Evolutionary conservation across 306 rosid species (phyloP).

Genomic region (Cucumis sativus): DNA sequence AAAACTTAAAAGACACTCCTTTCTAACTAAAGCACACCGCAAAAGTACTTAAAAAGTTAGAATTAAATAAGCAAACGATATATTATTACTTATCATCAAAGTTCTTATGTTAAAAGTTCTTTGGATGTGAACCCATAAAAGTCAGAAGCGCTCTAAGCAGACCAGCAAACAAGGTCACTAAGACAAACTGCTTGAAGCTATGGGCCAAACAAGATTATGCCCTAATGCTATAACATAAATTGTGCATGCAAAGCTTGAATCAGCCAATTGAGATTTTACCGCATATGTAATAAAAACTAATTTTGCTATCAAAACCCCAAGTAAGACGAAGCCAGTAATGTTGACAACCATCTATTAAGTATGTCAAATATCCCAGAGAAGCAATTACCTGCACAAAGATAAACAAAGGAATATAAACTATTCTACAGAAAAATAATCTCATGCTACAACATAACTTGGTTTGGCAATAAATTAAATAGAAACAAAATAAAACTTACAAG

Average conservation of each 20-base stretch:
- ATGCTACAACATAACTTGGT: background rate
- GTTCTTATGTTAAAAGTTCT: background rate
- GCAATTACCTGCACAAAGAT: conserved; percentile 58
- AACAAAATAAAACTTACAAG: conserved; percentile 53
- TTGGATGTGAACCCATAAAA: background rate
- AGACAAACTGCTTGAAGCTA: background rate
- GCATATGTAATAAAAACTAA: conserved; percentile 83
- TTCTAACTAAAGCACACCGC: background rate
- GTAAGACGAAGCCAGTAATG: conserved; percentile 80
- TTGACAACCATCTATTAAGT: conserved; percentile 66
- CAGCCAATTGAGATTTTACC: conserved; percentile 36
- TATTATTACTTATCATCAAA: background rate
- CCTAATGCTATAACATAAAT: background rate
- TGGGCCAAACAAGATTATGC: background rate
- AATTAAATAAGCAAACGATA: background rate
- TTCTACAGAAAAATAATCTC: background rate
- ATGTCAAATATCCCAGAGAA: conserved; percentile 71
- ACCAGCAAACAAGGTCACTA: background rate
- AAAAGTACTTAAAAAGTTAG: background rate
- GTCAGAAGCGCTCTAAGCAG: background rate
- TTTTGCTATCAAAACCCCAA: conserved; percentile 73
- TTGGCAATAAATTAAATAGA: conserved; percentile 4
- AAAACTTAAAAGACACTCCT: background rate
- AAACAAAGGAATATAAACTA: background rate
- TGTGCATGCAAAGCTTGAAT: background rate